Base-by-base conservation (phyloP, 352 stramenopile species). In the Pythium insidiosum region DNA sequence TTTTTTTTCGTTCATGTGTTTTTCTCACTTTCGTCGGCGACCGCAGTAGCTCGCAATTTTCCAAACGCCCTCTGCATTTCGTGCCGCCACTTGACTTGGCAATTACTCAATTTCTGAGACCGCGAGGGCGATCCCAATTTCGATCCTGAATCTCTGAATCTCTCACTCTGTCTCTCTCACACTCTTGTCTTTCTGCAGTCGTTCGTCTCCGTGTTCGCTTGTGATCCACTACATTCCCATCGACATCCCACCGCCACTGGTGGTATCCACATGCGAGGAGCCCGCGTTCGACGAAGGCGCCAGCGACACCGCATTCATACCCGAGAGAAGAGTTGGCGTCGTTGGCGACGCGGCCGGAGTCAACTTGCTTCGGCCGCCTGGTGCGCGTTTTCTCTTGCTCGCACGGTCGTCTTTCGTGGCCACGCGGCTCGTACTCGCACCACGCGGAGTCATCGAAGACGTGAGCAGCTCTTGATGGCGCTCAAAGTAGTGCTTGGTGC, bases 401-500 rank as follows among this genome's bases (percentile, higher is more conserved):
- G 21, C 29, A 7, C 28, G 25, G 18, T 47, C 40, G 18, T 61
- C 46, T 26, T 43, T 38, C n/a, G 46, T 26, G n/a, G 45, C 37
- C 44, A 47, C 50, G n/a, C 38, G 41, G 23, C n/a, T n/a, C n/a
- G n/a, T n/a, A n/a, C n/a, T n/a, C n/a, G n/a, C n/a, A n/a, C n/a
- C n/a, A n/a, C n/a, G n/a, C n/a, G n/a, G n/a, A n/a, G n/a, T n/a
- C n/a, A n/a, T n/a, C n/a, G n/a, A n/a, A 2, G 46, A 43, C 29
- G 52, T 40, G 18, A 61, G 25, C 39, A 63, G 43, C 12, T 69
- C 61, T 36, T 80, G 70, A 48, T 88, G 73, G 38, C 73, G 73
- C 46, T 88, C 77, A 44, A 87, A 89, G 59, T 87, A 89, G 61
- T 89, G 77, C 58, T 89, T 89, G 7, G 77, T 87, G 38, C 77